Evolutionary conservation across 768 basidiomycete genomes (phyloP), one percentile per base, ranked within the genome.

Genomic region (Tephrocybe rancida): DNA sequence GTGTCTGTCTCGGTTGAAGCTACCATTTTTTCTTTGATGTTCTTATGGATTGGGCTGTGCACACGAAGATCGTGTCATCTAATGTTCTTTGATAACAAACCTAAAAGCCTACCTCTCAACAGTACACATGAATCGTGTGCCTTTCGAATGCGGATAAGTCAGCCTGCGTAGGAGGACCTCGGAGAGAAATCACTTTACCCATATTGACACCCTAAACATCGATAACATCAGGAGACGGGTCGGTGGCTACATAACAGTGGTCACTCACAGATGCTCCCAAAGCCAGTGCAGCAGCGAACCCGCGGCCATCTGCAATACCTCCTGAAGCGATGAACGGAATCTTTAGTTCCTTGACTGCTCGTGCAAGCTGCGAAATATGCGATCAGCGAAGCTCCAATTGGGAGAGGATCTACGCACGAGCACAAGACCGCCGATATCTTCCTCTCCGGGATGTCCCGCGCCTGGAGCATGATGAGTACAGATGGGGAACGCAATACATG

Each of bases 361-460:
- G 81, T 1, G 95, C 93, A 43, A 97, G 78, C 92, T 94, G 60
- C 11, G 56, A 5, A 14, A 27, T 46, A 29, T 34, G 55, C n/a
- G 47, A 13, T 48, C 5, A 29, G 13, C 10, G 19, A 14, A 5
- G 6, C 3, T 21, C n/a, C 19, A 19, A 21, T 13, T 18, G 44
- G 49, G 25, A 50, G 44, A n/a, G 16, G 42, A 44, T 30, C 30
- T 27, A 55, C 63, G 16, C 59, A 92, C 92, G 72, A 97, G 70
- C 3, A 97, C 88, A 21, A 96, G 63, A 3, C 89, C 90, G 3
- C 91, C 90, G 21, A 97, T 89, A 64, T 97, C 95, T 38, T 96
- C 91, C 65, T 97, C 95, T 56, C 95, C 95, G 16, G 93, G 93
- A 69, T 95, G 92, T 22, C 95, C 95, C 26, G 93, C 95, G 64